Conservation (phyloP, 805 yeast species). For the Hanseniaspora hatyaiensis region DNA sequence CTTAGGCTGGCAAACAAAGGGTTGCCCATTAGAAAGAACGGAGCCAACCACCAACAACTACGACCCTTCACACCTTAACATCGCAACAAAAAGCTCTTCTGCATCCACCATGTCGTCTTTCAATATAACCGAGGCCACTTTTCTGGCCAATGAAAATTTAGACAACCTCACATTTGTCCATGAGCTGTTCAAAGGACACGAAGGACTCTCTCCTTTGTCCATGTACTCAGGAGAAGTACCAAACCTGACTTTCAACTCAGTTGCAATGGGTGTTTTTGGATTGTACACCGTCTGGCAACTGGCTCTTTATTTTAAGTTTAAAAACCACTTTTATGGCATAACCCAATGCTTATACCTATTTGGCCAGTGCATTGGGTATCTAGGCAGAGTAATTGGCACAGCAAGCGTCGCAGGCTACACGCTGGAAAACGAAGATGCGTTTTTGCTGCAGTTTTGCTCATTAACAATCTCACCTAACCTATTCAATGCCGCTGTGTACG, state of each 20-base stretch:
- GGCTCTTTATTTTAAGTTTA: background rate
- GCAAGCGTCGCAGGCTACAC: background rate
- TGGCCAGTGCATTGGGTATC: background rate
- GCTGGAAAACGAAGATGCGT: slow-evolving; percentile 32
- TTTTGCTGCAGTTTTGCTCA: slow-evolving; percentile 52
- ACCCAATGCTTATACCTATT: background rate
- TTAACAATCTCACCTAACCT: slow-evolving; percentile 74
- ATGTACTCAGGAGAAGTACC: background rate
- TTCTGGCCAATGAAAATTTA: background rate
- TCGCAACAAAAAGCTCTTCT: too few relatives aligned
- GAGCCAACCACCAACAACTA: too few relatives aligned
- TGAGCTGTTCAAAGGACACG: background rate
- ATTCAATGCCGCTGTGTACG: slow-evolving; percentile 73
- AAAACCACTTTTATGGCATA: background rate
- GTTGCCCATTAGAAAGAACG: too few relatives aligned
- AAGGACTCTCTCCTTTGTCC: background rate
- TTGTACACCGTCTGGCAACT: background rate
- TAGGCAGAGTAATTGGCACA: background rate
- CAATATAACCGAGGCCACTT: background rate
- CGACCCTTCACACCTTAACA: too few relatives aligned
- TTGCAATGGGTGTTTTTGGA: background rate
- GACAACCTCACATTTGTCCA: background rate
- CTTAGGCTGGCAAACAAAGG: too few relatives aligned
- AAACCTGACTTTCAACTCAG: background rate
- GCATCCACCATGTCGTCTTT: background rate